Percentiles rank a stretch among this genome's conserved stretches.
Conservation (phyloP, 2,329 filamentous ascomycete genomes). For the Ambrosiella cleistominuta region DNA sequence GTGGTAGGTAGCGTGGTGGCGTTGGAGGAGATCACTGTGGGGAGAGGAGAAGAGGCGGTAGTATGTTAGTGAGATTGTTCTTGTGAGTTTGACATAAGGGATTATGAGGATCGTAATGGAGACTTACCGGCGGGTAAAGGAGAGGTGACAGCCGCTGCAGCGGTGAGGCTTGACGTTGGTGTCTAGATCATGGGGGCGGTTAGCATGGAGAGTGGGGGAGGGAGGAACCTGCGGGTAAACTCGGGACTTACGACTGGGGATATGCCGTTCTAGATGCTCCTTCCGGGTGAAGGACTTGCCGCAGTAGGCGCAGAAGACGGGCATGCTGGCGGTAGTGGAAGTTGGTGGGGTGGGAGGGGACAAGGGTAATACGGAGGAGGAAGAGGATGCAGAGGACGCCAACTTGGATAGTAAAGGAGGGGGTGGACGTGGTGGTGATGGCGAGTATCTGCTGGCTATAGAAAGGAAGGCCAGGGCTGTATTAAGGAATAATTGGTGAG, state of each 20-base stretch:
- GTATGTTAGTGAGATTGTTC: no score
- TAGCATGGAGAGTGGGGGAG: not conserved
- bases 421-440: not conserved
- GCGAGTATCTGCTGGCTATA: not conserved
- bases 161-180: conserved; percentile 37
- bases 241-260: conserved; percentile 30
- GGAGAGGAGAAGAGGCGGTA: not conserved
- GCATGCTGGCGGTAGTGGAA: conserved; percentile 5
- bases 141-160: conserved; percentile 31
- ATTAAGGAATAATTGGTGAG: not conserved
- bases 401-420: not conserved
- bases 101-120: not conserved
- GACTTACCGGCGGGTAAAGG: conserved; percentile 31
- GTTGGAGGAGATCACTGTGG: conserved; percentile 31
- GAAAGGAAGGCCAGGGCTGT: not conserved
- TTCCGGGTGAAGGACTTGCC: conserved; percentile 37
- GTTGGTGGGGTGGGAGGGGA: not conserved
- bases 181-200: conserved; percentile 22
- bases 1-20: conserved; percentile 35
- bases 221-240: not conserved
- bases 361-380: not conserved
- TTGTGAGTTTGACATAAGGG: not conserved
- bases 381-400: not conserved
- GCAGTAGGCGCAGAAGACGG: conserved; percentile 35
- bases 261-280: conserved; percentile 38